Conservation (phyloP, 768 basidiomycete species). For the Tylopilus sp. region DNA sequence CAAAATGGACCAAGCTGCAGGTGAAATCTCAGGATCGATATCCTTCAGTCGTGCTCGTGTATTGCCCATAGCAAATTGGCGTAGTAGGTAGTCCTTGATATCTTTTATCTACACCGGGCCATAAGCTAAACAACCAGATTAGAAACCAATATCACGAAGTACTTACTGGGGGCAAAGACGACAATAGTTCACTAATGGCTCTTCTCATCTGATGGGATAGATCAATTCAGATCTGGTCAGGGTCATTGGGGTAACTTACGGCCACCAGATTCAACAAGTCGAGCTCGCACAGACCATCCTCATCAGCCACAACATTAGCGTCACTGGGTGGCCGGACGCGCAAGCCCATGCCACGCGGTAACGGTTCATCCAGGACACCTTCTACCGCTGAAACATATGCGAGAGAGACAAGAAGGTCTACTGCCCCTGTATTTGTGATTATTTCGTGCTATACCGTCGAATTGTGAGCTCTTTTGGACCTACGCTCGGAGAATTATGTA, state of each 20-base stretch:
- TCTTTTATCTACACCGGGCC: slow-evolving; percentile 41
- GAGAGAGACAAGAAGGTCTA: slow-evolving; percentile 67
- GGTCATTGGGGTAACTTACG: slow-evolving; percentile 40
- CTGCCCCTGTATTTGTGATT: slow-evolving; percentile 55
- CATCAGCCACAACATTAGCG: not conserved
- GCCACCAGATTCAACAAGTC: slow-evolving; percentile 40
- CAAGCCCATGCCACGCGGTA: slow-evolving; percentile 59
- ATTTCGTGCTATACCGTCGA: slow-evolving; percentile 59
- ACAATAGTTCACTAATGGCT: slow-evolving; percentile 41
- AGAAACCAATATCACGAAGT: not conserved
- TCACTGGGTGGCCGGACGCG: slow-evolving; percentile 38
- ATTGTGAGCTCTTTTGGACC: not conserved
- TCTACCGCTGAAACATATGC: slow-evolving; percentile 56
- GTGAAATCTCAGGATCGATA: slow-evolving; percentile 44
- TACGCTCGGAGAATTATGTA: not conserved
- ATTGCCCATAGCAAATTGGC: slow-evolving; percentile 48
- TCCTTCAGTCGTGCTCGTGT: slow-evolving; percentile 53
- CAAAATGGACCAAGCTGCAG: slow-evolving; percentile 64
- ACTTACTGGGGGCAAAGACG: slow-evolving; percentile 48
- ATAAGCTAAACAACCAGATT: not conserved
- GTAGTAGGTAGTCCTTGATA: slow-evolving; percentile 56
- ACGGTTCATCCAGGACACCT: slow-evolving; percentile 50
- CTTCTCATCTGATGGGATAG: slow-evolving; percentile 32
- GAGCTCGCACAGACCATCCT: slow-evolving; percentile 49
- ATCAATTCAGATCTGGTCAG: not conserved